A percentile compares a stretch with the other conserved stretches of the same genome.
These are phyloP conservation scores for Fusarium mexicanum DNA, from an alignment of 2,329 filamentous ascomycete species.

Conservation along the genomic window DNA sequence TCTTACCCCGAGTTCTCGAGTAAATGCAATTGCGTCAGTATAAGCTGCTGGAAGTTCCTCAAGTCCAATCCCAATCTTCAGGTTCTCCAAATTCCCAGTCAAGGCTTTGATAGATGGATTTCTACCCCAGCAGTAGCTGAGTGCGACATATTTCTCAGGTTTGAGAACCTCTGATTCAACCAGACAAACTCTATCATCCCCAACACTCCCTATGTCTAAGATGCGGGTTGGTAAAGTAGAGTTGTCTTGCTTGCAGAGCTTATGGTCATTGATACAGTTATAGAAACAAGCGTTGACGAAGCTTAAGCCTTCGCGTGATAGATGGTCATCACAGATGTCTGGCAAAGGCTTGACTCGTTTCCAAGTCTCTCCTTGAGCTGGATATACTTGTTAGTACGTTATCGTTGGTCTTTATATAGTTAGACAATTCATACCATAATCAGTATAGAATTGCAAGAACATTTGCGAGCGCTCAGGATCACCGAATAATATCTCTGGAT, in stretches of 20 bases:
- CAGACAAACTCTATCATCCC: not conserved
- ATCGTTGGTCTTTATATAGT: not conserved
- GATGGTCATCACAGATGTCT: slow-evolving; percentile 22
- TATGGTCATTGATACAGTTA: slow-evolving; percentile 8
- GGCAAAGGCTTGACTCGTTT: slow-evolving; percentile 12
- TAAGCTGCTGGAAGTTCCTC: slow-evolving; percentile 20
- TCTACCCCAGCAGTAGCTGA: slow-evolving; percentile 37
- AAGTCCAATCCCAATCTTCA: slow-evolving; percentile 11
- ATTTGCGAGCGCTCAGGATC: not conserved
- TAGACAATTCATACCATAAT: not conserved
- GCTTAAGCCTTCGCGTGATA: slow-evolving; percentile 8
- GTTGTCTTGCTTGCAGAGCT: not conserved
- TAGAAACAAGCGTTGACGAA: slow-evolving; percentile 21
- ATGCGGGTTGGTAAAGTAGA: slow-evolving; percentile 16
- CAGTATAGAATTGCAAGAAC: slow-evolving; percentile 22
- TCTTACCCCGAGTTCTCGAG: slow-evolving; percentile 1
- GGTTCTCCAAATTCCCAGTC: not conserved
- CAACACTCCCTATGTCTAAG: slow-evolving; percentile 11
- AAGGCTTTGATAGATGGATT: slow-evolving; percentile 4
- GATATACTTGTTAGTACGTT: not conserved
- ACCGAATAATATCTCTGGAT: slow-evolving; percentile 20
- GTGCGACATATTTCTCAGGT: slow-evolving; percentile 15
- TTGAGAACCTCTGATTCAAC: not conserved
- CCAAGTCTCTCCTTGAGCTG: slow-evolving; percentile 10
- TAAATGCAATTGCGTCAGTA: slow-evolving; percentile 7